Percentiles rank a stretch among this genome's conserved stretches.
phyloP scores from a whole-genome alignment of 2,329 filamentous ascomycete species.

The Fusarium sp. region DNA sequence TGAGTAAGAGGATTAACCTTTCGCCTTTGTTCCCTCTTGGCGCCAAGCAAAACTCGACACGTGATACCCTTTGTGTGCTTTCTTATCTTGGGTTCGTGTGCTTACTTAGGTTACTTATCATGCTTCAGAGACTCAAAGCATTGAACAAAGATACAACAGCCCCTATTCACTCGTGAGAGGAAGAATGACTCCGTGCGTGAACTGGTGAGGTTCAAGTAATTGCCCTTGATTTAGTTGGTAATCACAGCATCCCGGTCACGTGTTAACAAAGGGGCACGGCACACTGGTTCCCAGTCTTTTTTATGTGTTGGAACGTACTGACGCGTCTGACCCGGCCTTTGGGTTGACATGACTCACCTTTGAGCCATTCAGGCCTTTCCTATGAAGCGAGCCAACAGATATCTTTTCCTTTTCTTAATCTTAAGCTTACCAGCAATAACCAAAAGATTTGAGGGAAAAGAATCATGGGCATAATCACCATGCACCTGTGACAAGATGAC shows the following conservation, averaged over 20 bases:
- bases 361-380: neutral
- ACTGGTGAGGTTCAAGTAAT: neutral
- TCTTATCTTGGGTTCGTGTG: neutral
- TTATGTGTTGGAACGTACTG: neutral
- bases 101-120: neutral
- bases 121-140: neutral
- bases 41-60: neutral
- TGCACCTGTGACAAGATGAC: neutral
- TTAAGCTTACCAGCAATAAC: neutral
- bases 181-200: neutral
- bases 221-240: neutral
- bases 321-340: neutral
- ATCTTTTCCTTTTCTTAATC: neutral
- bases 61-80: neutral
- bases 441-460: neutral
- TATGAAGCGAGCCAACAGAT: neutral
- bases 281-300: neutral
- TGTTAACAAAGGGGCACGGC: neutral
- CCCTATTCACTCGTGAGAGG: neutral
- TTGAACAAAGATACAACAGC: neutral
- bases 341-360: neutral
- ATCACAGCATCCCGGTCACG: neutral
- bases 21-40: neutral
- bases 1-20: neutral
- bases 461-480: neutral